Base-by-base conservation (phyloP, 805 yeast genomes). In the Brettanomyces naardenensis region DNA sequence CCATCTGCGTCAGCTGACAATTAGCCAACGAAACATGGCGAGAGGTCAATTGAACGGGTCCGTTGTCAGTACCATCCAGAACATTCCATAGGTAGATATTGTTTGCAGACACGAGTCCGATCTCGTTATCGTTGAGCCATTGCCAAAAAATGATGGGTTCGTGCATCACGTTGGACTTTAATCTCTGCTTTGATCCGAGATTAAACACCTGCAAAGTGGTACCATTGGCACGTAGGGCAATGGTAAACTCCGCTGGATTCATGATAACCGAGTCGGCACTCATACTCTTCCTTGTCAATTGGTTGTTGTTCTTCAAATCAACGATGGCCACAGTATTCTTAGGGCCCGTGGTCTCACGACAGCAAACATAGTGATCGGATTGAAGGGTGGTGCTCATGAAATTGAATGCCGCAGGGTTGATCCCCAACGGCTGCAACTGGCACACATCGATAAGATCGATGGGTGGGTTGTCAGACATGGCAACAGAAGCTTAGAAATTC, bases 181-280 rank as follows among this genome's bases (percentile, higher is more conserved):
- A 72, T 57, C 95, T 80, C 62, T 86, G 88, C 63, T 90, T 88
- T 22, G 87, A 67, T 38, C 79, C 84, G 51, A 92, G 71, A 63
- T 92, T 85, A 66, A 92, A 94, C 49, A 92, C 85, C 65, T 88
- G 99, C 44, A 92, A 74, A 28, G 96, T 89, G 35, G 96, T 88
- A 48, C 96, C 96, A 56, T 88, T 92, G 31, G 97, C 97, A 57
- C 97, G 77, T 47, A 92, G 75, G 13, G 96, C 87, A 51, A 92
- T 88, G 45, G 89, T 87, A 62, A 82, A 78, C 60, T 81, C 78
- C n/a, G 65, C 56, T 25, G 98, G 97, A 62, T 88, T 94, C 92
- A 92, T 80, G 57, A 92, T 92, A 36, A 97, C 97, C 45, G 88
- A 84, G 64, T 92, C 99, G 32, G 98, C 99, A 39, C 85, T 74